Base-by-base conservation (phyloP, 2,329 filamentous ascomycete genomes). In the Allantophomopsis lycopodina region DNA sequence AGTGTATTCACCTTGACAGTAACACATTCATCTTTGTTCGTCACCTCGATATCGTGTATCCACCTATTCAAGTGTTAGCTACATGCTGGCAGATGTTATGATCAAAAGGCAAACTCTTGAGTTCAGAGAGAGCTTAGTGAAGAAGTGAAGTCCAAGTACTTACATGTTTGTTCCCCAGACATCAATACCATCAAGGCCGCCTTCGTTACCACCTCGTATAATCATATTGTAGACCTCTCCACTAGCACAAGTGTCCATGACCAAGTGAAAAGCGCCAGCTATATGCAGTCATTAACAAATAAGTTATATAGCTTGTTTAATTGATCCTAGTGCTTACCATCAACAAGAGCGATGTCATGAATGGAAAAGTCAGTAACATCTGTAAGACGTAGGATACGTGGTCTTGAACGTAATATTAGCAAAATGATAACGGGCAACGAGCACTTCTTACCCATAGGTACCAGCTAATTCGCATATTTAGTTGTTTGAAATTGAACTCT, bases 1-100 rank as follows among this genome's bases (percentile, higher is more conserved):
- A 6, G 23, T 10, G 8, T 28, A 28, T 28, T 28, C 11, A 65
- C 39, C 63, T 71, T 75, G 43, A 73, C 66, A 2, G 69, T 73
- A 0, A 75, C 68, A 49, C 70, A 75, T 50, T 76, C 73, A 48
- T 76, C 70, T 54, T 73, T 74, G 62, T 76, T 77, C 17, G 72
- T 73, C 5, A 76, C 71, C 58, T 69, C 68, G 34, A 76, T 60
- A 50, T 77, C 68, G 49, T 76, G 71, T 40, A 75, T 58, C 65
- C 66, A 71, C 10, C 23, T 28, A 8, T 12, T 28, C 23, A 28
- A 10, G 23, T 28, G 8, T 28, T 28, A 28, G 23, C 23, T 3
- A 28, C 10, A 8, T 28, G 11, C 8, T 3, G 23, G 10, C n/a
- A 10, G 3, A 28, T 8, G 23, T 6, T 28, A 12, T 3, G 23